Conservation (phyloP, 768 basidiomycete genomes). For the Suillus placidus region DNA sequence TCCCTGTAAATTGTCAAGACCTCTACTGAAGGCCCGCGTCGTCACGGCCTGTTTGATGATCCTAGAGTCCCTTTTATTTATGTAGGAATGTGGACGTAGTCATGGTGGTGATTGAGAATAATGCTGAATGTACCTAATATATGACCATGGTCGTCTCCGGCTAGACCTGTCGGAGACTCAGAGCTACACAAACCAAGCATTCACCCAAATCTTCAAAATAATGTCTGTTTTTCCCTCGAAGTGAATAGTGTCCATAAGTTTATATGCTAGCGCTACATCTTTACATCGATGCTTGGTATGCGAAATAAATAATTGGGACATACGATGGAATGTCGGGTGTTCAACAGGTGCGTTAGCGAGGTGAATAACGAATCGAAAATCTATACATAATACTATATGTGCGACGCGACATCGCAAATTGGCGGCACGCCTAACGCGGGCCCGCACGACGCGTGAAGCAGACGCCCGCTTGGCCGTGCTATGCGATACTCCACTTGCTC, state of each 20-base stretch:
- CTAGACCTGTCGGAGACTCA: neutral
- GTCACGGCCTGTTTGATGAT: conserved; percentile 48
- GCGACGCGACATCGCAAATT: neutral
- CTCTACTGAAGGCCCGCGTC: conserved; percentile 38
- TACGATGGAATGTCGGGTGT: neutral
- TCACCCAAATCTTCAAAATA: neutral
- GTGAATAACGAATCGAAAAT: neutral
- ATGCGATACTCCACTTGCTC: conserved; percentile 71
- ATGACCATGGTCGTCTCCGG: neutral
- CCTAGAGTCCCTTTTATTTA: too few species aligned
- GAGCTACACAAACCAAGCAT: neutral
- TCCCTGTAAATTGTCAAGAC: neutral
- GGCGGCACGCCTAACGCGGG: neutral
- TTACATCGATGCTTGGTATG: neutral
- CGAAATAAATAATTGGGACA: conserved; percentile 1
- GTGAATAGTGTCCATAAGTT: too few species aligned
- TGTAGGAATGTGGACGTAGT: neutral
- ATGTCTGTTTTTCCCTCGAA: neutral
- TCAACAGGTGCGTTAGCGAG: neutral
- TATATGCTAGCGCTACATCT: conserved; percentile 7
- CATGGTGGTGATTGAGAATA: neutral
- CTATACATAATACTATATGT: conserved; percentile 4
- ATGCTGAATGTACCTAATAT: neutral
- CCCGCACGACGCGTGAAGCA: neutral
- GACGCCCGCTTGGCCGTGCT: neutral